Base-by-base conservation (phyloP, 257 asterid genomes). In the Paraleonurus japonicus region DNA sequence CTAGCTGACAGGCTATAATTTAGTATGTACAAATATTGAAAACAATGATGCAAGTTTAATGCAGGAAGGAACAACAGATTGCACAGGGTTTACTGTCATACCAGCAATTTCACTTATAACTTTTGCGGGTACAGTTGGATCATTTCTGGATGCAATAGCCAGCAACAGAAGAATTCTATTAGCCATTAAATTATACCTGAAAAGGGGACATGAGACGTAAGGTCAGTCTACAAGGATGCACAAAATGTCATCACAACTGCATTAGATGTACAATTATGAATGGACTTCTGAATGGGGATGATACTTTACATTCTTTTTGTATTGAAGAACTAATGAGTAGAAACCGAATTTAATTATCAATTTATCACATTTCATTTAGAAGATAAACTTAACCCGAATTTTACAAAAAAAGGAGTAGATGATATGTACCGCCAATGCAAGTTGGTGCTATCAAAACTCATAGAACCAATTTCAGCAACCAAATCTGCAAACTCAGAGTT, bases 151-250 rank as follows among this genome's bases (percentile, higher is more conserved):
- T 65, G 96, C 85, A 94, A 88, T 86, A 68, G 99, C 95, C 86
- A 95, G 85, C 85, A 95, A 83, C 61, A 95, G 87, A 67, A 95
- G 88, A 78, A 92, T 92, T 77, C 99, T 88, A 61, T 95, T 95
- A 81, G 99, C 96, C 99, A 95, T 95, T 80, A 95, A 81, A 81
- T 95, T 92, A 74, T 95, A 95, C 98, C 99, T 95, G 90, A 73
- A 81, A 72, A 72, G 41, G 71, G 64, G 39, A 24, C 70, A 81
- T 43, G 47, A 33, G 53, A 76, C 39, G 11, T 66, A 9, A 66
- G 73, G 76, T 39, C 61, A 67, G 72, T 61, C 26, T 39, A 23
- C 24, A 50, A 67, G 61, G 23, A 79, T 63, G 78, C 61, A 35
- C 17, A 75, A 67, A 32, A 70, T 20, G 30, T 39, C 61, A 39